Evolutionary conservation across 2,329 filamentous ascomycete species (phyloP), one percentile per base, ranked within the genome.

Genomic region (Helicocarpus griseus): DNA sequence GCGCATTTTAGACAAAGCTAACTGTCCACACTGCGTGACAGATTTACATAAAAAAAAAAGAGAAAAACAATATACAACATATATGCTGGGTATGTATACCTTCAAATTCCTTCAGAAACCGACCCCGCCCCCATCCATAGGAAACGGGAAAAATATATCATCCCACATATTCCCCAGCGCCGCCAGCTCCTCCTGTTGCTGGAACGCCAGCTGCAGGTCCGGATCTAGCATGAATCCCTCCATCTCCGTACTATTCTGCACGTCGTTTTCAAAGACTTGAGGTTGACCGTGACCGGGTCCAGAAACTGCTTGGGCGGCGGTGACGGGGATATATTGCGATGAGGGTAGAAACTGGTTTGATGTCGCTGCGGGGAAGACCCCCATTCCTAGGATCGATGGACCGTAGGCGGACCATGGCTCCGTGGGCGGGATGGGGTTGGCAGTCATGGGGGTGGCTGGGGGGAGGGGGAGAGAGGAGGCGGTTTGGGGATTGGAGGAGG

Each of bases 131-230:
- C 29, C 43, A 40, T 52, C 49, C 13, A 46, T 33, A 29, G n/a
- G 46, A 11, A 36, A 54, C 22, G 21, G 41, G 39, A 41, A 54
- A 46, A 55, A 53, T 17, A 55, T 52, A 24, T 57, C 53, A 43
- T 57, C 55, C 51, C 51, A 57, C 17, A 57, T 45, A 50, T 52
- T 54, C 11, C 53, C 53, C 14, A 49, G 9, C n/a, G 14, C 47
- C 9, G 33, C 35, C 17, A 49, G 8, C 21, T 49, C 47, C 14
- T 49, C 47, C 3, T 17, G 13, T 35, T 9, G 21, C 35, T 41
- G 35, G 26, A 49, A 39, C 36, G 24, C 22, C 19, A 49, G n/a
- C 24, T 40, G 47, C 17, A 40, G 21, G 31, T 41, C 26, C 13
- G 21, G 47, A 14, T 29, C n/a, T 21, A 17, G n/a, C 4, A 49